Base-by-base conservation (phyloP, 2,329 filamentous ascomycete species). In the Talaromyces albobiverticillius region DNA sequence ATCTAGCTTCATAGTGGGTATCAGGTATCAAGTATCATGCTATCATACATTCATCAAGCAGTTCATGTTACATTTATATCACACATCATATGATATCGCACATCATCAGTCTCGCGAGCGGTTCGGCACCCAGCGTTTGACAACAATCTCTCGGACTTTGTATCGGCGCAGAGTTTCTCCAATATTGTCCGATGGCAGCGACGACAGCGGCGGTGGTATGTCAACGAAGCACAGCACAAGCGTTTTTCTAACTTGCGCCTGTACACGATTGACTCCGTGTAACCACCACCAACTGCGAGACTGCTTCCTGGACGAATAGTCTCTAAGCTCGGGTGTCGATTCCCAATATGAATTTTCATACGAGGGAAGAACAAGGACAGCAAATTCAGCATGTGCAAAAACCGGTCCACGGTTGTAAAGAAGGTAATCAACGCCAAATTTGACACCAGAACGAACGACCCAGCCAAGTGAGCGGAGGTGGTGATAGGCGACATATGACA, bases 381-480 rank as follows among this genome's bases (percentile, higher is more conserved):
- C 92, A 67, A 96, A 99, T 66, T 97, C 91, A 20, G 94, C 94
- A 67, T 99, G 94, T 20, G 90, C 86, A 69, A 99, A 97, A 0
- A 94, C 93, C 0, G 94, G 94, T 0, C 94, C 94, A 18, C 91
- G 87, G 54, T 90, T 86, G 73, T 99, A 99, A 7, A 99, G 81
- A n/a, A 99, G 77, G 77, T 90, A 96, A 70, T 99, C 94, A 9
- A 91, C 89, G 20, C 89, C 90, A 63, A 99, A 99, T 67, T 99
- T 99, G 68, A 95, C 86, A 32, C 94, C 95, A 4, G 89, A 85
- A 13, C 95, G 87, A 0, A 95, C 88, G 1, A 96, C 90, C 93
- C 94, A 99, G 22, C 94, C 94, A 0, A 97, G 79, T 0, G 91
- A 95, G 34, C 94, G 87, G 74, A 96, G 99, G 69, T 99, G 93